Evolutionary conservation across 83 land plant genomes (phyloP), one percentile per base, ranked within the genome.

Genomic region (Picea abies): DNA sequence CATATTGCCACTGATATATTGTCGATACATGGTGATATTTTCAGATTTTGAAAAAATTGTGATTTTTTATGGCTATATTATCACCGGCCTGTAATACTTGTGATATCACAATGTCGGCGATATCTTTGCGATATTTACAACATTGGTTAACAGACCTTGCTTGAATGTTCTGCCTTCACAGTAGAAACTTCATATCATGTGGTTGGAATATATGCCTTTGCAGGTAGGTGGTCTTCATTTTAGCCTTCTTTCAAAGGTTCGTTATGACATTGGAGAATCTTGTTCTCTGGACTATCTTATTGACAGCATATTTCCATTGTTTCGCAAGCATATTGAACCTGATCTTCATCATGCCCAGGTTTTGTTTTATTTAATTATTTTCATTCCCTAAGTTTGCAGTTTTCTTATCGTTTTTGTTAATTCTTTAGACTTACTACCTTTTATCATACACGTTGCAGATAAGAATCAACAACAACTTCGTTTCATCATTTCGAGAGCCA

Each of bases 271-370:
- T 86, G 99, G 99, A 69, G 97, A 96, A 79, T 87, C 97, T 3
- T 85, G 95, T 82, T 94, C 99, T 4, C 79, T 98, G 88, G 99
- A 96, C 80, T 90, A 88, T 81, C 95, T 98, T 37, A 93, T 96
- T 76, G 99, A 98, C 83, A 96, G 99, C 90, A 98, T 98, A 60
- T 98, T 98, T 68, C 99, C 99, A 63, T 85, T 94, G 82, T 98
- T 98, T 84, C 90, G 99, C 84, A 94, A 91, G 87, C 96, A 98
- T 64, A 98, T 98, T 83, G 99, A 98, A 87, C 99, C 99, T 77
- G 99, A 98, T 86, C 94, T 98, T 79, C 97, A 98, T 90, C 99
- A 96, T 90, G 99, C 99, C 11, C 99, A 98, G 99, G 99, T 98
- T 79, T 29, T 20, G 77, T 39, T 73, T 10, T 73, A n/a, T 73